A percentile compares a stretch with the other conserved stretches of the same genome.
These are phyloP conservation scores for Bremia lactucae DNA, from an alignment of 352 stramenopile species.

Conservation along the genomic window DNA sequence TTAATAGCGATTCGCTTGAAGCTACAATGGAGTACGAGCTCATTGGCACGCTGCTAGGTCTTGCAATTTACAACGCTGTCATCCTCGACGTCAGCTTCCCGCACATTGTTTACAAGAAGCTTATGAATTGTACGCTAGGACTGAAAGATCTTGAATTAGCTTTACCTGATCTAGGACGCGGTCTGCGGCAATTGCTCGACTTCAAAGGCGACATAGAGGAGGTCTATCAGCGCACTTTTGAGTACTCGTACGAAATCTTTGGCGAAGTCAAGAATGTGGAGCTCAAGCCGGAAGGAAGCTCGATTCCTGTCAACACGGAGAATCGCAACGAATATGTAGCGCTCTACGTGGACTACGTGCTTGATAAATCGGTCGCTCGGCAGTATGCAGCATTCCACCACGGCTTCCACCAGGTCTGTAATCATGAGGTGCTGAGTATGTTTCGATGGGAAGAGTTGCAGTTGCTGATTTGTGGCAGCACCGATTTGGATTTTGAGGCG, in stretches of 20 bases:
- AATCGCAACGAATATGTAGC: constrained; percentile 66
- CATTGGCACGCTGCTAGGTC: constrained; percentile 66
- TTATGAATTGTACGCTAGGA: constrained; percentile 42
- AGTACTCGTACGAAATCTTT: constrained; percentile 77
- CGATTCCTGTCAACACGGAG: constrained; percentile 46
- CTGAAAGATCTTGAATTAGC: constrained; percentile 48
- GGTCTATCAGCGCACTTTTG: constrained; percentile 62
- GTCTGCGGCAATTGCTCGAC: constrained; percentile 48
- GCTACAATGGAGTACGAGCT: constrained; percentile 79
- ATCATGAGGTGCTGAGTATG: constrained; percentile 58
- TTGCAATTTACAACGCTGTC: constrained; percentile 81
- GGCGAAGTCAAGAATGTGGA: constrained; percentile 71
- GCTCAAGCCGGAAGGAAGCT: constrained; percentile 46
- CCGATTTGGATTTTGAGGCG: constrained; percentile 68
- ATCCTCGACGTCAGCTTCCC: constrained; percentile 79
- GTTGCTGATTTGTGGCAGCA: constrained; percentile 62
- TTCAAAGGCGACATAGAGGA: constrained; percentile 63
- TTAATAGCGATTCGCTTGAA: constrained; percentile 76
- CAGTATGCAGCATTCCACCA: constrained; percentile 68
- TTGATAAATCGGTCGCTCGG: constrained; percentile 43
- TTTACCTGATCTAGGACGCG: constrained; percentile 48
- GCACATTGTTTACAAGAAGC: constrained; percentile 75
- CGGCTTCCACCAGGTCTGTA: constrained; percentile 69
- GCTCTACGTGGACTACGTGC: constrained; percentile 63
- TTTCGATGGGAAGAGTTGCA: constrained; percentile 77